Conservation (phyloP, 2,329 filamentous ascomycete species). For the Verticillium tricorpus region DNA sequence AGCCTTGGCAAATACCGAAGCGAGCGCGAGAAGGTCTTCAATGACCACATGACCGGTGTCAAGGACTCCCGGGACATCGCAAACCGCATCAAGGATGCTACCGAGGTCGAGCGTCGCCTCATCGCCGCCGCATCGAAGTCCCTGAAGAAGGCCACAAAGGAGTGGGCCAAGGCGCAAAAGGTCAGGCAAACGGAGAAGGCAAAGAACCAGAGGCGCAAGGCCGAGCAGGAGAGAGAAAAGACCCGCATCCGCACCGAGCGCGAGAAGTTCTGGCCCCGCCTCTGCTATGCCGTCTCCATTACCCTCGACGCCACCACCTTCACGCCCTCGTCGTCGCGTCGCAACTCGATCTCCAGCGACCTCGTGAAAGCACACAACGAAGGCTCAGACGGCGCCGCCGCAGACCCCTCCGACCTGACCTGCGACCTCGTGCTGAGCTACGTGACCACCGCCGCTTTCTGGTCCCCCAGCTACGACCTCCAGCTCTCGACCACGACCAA, state of each 20-base stretch:
- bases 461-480: slow-evolving; percentile 59
- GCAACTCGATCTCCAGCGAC: slow-evolving; percentile 48
- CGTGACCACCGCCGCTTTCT: slow-evolving; percentile 52
- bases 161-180: slow-evolving; percentile 19
- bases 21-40: slow-evolving; percentile 37
- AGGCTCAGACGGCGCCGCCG: slow-evolving; percentile 39
- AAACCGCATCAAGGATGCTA: neutral
- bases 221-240: slow-evolving; percentile 37
- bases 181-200: slow-evolving; percentile 26
- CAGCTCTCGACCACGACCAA: slow-evolving; percentile 52
- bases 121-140: slow-evolving; percentile 6
- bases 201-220: slow-evolving; percentile 28
- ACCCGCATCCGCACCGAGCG: slow-evolving; percentile 36
- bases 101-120: slow-evolving; percentile 24
- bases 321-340: slow-evolving; percentile 42
- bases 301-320: slow-evolving; percentile 41
- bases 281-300: slow-evolving; percentile 44
- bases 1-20: slow-evolving; percentile 34
- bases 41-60: slow-evolving; percentile 31
- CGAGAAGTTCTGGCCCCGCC: slow-evolving; percentile 44
- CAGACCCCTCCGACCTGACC: slow-evolving; percentile 34
- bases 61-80: slow-evolving; percentile 25
- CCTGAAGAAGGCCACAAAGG: slow-evolving; percentile 3
- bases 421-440: slow-evolving; percentile 54
- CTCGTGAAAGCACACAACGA: slow-evolving; percentile 33